Percentiles rank a stretch among this genome's conserved stretches.
Conservation (phyloP, 768 basidiomycete genomes). For the Agrocybe praecox region DNA sequence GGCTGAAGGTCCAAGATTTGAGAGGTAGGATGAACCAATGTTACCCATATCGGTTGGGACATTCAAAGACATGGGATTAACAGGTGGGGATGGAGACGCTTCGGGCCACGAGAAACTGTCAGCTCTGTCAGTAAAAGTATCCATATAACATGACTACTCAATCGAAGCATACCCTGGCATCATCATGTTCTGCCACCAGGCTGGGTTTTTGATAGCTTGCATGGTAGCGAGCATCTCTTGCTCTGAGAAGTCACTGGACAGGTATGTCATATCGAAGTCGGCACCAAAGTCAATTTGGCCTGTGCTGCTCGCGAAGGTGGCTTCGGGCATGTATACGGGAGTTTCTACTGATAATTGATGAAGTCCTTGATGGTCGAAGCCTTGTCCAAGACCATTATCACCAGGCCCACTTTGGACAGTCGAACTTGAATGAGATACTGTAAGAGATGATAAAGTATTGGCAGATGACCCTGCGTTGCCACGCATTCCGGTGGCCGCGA, state of each 20-base stretch:
- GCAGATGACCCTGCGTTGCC: conserved; percentile 10
- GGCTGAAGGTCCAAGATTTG: conserved; percentile 16
- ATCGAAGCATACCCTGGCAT: conserved; percentile 85
- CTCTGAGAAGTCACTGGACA: conserved; percentile 37
- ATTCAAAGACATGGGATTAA: conserved; percentile 9
- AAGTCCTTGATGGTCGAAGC: not conserved
- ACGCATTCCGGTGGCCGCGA: conserved; percentile 4
- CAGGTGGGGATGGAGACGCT: conserved; percentile 34
- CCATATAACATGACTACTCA: not conserved
- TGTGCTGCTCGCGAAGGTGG: conserved; percentile 42
- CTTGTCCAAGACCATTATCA: conserved; percentile 13
- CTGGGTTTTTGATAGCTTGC: conserved; percentile 70
- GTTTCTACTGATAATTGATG: conserved; percentile 26
- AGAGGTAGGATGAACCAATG: conserved; percentile 8
- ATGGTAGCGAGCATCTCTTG: conserved; percentile 73
- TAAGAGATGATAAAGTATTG: conserved; percentile 14
- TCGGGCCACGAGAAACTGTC: conserved; percentile 40
- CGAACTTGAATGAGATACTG: too few relatives aligned
- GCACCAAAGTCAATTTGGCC: conserved; percentile 45
- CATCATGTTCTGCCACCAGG: conserved; percentile 82
- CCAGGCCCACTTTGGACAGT: conserved; percentile 29
- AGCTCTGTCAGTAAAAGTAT: not conserved
- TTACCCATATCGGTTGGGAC: not conserved
- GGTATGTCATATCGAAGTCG: conserved; percentile 40
- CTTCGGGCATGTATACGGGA: conserved; percentile 49